Base-by-base conservation (phyloP, 2,329 filamentous ascomycete species). In the Moelleriella libera region DNA sequence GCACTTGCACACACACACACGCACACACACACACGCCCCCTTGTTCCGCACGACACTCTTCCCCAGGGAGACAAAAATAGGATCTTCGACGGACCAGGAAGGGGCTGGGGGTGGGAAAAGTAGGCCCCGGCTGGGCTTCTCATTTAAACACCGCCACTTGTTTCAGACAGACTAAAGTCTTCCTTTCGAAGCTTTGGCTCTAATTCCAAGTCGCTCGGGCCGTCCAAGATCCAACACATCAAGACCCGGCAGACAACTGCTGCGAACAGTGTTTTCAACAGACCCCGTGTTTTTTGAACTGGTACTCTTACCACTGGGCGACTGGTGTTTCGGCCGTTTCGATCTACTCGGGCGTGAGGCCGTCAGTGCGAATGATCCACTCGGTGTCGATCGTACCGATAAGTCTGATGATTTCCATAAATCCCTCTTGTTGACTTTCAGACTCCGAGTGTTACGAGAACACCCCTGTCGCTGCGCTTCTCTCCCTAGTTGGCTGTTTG, bases 271-370 rank as follows among this genome's bases (percentile, higher is more conserved):
- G 11, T 14, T 45, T 30, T 43, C 30, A 7, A 10, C 29, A 43
- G 37, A 11, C 48, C 49, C 47, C 45, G 41, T 46, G 42, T 30
- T 37, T 21, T 37, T 43, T 39, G 46, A 45, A 21, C 40, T 46
- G 14, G 32, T 34, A 39, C 49, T 46, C 31, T 47, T 45, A 41
- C 44, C 47, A 43, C 45, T 48, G 29, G 46, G 46, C 49, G 43
- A 46, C 44, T 49, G 41, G 48, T 48, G 53, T 54, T 52, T 54
- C 52, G 51, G 46, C 44, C 45, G 53, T 54, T 54, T 53, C 51
- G 47, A 52, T 54, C 49, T 48, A 46, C 45, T 52, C 45, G 44
- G 47, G 45, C 47, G 40, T 47, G 28, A 47, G 50, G 34, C 45
- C 45, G 42, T 51, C 45, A 48, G 49, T 49, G 50, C 51, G 47